Conservation (phyloP, 805 yeast genomes). For the Zygotorulaspora florentina region DNA sequence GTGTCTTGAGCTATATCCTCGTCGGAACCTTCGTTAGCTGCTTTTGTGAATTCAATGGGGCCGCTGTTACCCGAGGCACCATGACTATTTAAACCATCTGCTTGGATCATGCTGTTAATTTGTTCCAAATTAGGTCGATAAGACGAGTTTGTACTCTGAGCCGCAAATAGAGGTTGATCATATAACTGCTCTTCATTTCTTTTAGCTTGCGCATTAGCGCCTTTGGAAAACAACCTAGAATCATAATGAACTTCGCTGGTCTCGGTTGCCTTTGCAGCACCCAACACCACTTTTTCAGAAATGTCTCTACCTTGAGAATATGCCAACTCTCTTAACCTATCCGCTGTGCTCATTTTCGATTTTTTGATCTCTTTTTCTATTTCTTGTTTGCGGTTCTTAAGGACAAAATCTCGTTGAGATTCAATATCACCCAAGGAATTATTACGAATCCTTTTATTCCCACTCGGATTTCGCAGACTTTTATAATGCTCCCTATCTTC, state of each 20-base stretch:
- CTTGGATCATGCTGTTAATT: constrained; percentile 20
- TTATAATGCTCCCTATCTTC: constrained; percentile 28
- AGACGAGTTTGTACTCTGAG: constrained; percentile 47
- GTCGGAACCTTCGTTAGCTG: constrained; percentile 14
- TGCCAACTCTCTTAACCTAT: constrained; percentile 42
- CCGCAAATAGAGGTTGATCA: constrained; percentile 55
- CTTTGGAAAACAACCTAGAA: constrained; percentile 50
- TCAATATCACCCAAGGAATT: constrained; percentile 4
- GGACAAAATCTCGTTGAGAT: constrained; percentile 19
- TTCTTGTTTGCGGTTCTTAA: constrained; percentile 43
- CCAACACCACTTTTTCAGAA: constrained; percentile 52
- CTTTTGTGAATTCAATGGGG: constrained; percentile 47
- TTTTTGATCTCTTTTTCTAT: constrained; percentile 46
- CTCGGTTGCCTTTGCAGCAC: constrained; percentile 41
- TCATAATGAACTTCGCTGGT: constrained; percentile 49
- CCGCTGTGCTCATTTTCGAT: constrained; percentile 44
- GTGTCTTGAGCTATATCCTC: neutral
- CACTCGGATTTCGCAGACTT: constrained; percentile 8
- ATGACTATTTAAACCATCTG: neutral
- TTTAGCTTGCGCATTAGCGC: constrained; percentile 36
- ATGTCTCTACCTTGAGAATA: constrained; percentile 46
- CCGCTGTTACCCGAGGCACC: constrained; percentile 32
- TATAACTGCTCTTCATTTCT: constrained; percentile 48
- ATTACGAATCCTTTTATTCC: constrained; percentile 2
- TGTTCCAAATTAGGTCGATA: constrained; percentile 41